Base-by-base conservation (phyloP, 176 grass and related monocot species). In the Triticum turgidum region DNA sequence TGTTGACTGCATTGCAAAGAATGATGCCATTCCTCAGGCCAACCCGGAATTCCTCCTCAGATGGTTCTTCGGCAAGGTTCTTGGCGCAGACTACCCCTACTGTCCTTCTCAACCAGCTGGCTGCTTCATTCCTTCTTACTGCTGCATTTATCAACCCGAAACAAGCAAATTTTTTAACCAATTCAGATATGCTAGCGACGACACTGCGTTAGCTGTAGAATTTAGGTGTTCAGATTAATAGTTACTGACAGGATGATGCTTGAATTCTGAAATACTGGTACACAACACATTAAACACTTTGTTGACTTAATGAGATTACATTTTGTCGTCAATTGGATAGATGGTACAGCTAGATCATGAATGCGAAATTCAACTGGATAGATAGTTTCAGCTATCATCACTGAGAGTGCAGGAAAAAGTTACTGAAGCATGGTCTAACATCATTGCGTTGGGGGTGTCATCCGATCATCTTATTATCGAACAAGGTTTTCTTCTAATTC, bases 1-100 rank as follows among this genome's bases (percentile, higher is more conserved):
- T 98, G 81, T 98, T 98, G 33, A 98, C 88, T 77, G 90, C 88
- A 92, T 91, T 92, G 87, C 97, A 98, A 47, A 98, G 97, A 83
- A 96, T 51, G 81, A 98, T 96, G 32, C 97, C 97, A 85, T 94
- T 98, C 85, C 93, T 98, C 73, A 98, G 82, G 45, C 90, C 92
- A 41, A 89, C 27, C 72, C 91, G 89, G 84, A 98, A 94, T 85
- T 98, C 93, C 87, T 98, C 90, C 87, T 94, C 94, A 0, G 97
- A 96, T 14, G 97, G 97, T 78, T 90, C 91, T 87, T 94, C 93
- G 34, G 97, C 88, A 56, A 98, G 94, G 85, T 98, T 90, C 65
- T 44, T 94, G 1, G 88, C 91, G 24, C 65, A 90, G 3, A 92
- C 88, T 10, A 92, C 88, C 39, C 93, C 93, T 41, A 95, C 90